phyloP scores from a whole-genome alignment of 164 flowering plant species.

The Macadamia integrifolia region DNA sequence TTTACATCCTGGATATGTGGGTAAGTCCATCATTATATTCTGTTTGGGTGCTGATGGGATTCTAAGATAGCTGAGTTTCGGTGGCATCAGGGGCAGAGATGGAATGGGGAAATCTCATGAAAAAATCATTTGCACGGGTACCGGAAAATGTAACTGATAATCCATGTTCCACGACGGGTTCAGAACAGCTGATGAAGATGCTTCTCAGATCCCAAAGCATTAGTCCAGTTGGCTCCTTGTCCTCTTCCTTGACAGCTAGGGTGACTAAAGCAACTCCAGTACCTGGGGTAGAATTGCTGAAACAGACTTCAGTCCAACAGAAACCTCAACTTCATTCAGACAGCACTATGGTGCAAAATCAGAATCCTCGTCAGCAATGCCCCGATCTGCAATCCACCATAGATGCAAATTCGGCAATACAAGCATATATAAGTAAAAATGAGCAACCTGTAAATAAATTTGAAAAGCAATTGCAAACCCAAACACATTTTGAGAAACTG shows the following conservation, averaged over 20 bases:
- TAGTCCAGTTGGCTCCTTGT: conserved; percentile 23
- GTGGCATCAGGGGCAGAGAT: conserved; percentile 39
- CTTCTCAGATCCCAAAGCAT: conserved; percentile 44
- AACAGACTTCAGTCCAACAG: conserved; percentile 28
- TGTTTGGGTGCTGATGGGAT: not conserved
- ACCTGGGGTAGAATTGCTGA: conserved; percentile 24
- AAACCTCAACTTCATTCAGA: conserved; percentile 33
- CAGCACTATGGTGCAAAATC: conserved; percentile 22
- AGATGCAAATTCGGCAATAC: conserved; percentile 17
- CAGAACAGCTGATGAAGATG: conserved; percentile 72
- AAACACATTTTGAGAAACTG: conserved; percentile 18
- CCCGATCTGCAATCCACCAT: conserved; percentile 15
- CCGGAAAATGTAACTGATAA: conserved; percentile 42
- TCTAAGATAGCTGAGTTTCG: not conserved
- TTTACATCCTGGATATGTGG: conserved; percentile 44
- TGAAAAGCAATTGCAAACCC: conserved; percentile 21
- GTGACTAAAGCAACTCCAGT: conserved; percentile 22
- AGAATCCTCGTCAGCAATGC: conserved; percentile 20
- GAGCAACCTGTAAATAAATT: conserved; percentile 13
- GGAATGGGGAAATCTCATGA: conserved; percentile 61
- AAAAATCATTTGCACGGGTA: conserved; percentile 47
- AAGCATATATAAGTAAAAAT: conserved; percentile 16
- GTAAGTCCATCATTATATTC: conserved; percentile 29
- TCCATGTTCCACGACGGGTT: conserved; percentile 32
- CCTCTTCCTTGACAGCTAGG: conserved; percentile 31